Evolutionary conservation across 495 filamentous ascomycete genomes (phyloP), one percentile per base, ranked within the genome.

Genomic region (Paragyromitra xinjiangensis): DNA sequence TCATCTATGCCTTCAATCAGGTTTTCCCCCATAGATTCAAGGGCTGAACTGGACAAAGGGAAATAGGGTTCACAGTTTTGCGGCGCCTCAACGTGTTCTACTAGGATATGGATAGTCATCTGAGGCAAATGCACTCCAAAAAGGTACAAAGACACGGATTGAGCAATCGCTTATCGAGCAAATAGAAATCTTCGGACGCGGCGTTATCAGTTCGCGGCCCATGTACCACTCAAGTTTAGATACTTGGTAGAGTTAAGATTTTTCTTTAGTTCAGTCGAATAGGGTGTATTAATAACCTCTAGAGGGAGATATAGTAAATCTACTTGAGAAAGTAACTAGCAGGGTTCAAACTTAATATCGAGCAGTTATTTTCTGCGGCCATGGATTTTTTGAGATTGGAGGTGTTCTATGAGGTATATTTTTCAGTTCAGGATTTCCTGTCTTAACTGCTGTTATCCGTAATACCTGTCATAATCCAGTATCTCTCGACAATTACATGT

Each of bases 101-200:
- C 59, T 16, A 42, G 59, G 59, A 63, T 63, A 63, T 42, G 42
- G 59, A 63, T 63, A 63, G 37, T 37, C 34, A 22, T n/a, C n/a
- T 55, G 51, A 22, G 66, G 66, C 6, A 65, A 29, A 65, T 50
- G 63, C 6, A 65, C 63, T 12, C 50, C 1, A 19, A 45, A 45
- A 70, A 61, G 19, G 37, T 8, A 37, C 50, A 40, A 19, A 69
- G 22, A 6, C 39, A 48, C 40, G 39, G 29, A 19, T 12, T 50
- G 55, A 16, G 50, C 4, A 62, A 62, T 50, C 71, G 51, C 64
- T 45, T 74, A 74, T 74, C 71, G 55, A 26, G 16, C 63, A n/a
- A 73, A 58, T 68, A n/a, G 62, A 50, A 68, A 39, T 6, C 48
- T n/a, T 44, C n/a, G n/a, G 8, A 6, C 14, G 22, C 14, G 64